Percentiles rank a stretch among this genome's conserved stretches.
Evolutionary conservation across 331 rosid genomes (phyloP).

Genomic region (Acacia concinna): DNA sequence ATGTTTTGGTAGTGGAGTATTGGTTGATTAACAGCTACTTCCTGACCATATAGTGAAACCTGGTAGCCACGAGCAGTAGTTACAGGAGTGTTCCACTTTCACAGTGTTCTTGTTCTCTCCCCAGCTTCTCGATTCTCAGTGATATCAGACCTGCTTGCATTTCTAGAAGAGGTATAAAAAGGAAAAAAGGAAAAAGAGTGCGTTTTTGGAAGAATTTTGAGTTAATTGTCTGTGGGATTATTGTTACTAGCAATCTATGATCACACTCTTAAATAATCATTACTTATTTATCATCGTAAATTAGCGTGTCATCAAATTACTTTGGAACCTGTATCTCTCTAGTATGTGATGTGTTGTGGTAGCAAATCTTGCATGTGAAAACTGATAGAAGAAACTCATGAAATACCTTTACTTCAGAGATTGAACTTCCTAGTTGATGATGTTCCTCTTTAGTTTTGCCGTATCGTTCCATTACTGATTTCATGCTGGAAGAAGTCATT

Average conservation of each 20-base stretch:
- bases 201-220: constrained; percentile 4
- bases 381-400: not conserved
- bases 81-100: not conserved
- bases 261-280: not conserved
- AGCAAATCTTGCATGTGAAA: not conserved
- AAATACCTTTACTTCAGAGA: constrained; percentile 73
- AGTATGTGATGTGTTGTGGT: not conserved
- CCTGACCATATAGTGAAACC: not conserved
- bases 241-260: constrained; percentile 19
- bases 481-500: constrained; percentile 51
- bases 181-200: not conserved
- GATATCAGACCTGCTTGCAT: not conserved
- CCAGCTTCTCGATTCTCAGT: not conserved
- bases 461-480: constrained; percentile 64
- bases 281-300: constrained; percentile 7
- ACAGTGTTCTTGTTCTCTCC: not conserved
- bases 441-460: constrained; percentile 64
- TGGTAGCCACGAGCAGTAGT: not conserved
- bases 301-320: constrained; percentile 25
- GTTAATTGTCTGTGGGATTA: not conserved
- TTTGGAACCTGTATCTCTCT: not conserved
- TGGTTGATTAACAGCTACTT: not conserved
- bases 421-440: constrained; percentile 46
- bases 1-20: not conserved
- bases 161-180: not conserved